These are phyloP conservation scores for Kazachstania sp. DNA, from an alignment of 1,139 yeast species.

Conservation along the genomic window DNA sequence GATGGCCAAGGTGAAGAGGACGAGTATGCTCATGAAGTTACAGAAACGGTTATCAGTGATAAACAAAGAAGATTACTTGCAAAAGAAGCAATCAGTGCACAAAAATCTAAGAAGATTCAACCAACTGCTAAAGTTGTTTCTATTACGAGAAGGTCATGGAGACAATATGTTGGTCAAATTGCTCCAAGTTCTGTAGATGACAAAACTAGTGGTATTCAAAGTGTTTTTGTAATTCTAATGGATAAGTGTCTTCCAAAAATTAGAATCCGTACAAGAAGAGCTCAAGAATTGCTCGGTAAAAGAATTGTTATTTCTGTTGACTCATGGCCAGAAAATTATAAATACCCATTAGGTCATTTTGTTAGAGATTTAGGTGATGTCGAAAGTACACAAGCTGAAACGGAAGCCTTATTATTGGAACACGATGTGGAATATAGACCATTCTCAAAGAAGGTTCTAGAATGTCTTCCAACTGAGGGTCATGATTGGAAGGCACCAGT, in stretches of 20 bases:
- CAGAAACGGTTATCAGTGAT: conserved; percentile 42
- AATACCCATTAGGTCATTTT: conserved; percentile 91
- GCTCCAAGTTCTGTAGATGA: conserved; percentile 67
- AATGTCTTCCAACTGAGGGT: conserved; percentile 89
- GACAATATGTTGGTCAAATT: conserved; percentile 91
- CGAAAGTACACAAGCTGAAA: conserved; percentile 91
- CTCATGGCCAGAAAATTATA: conserved; percentile 79
- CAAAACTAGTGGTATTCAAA: conserved; percentile 50
- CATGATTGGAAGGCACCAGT: conserved; percentile 87
- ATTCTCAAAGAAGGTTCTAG: conserved; percentile 83
- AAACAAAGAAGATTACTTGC: conserved; percentile 67
- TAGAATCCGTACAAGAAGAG: conserved; percentile 79
- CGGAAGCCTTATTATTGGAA: conserved; percentile 86
- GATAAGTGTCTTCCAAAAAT: conserved; percentile 83
- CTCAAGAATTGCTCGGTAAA: conserved; percentile 71
- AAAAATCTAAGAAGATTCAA: conserved; percentile 49
- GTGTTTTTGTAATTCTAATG: conserved; percentile 80
- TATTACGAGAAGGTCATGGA: conserved; percentile 84
- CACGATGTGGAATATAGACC: conserved; percentile 97
- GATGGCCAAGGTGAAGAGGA: conserved; percentile 46
- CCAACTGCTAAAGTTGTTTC: conserved; percentile 95
- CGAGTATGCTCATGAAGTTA: conserved; percentile 25
- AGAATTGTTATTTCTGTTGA: conserved; percentile 90
- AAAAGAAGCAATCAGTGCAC: conserved; percentile 62
- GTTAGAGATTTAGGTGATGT: conserved; percentile 82